These are phyloP conservation scores for Ramicandelaber brevisporus DNA, from an alignment of 192 early-diverging fungal genomes.

Conservation along the genomic window DNA sequence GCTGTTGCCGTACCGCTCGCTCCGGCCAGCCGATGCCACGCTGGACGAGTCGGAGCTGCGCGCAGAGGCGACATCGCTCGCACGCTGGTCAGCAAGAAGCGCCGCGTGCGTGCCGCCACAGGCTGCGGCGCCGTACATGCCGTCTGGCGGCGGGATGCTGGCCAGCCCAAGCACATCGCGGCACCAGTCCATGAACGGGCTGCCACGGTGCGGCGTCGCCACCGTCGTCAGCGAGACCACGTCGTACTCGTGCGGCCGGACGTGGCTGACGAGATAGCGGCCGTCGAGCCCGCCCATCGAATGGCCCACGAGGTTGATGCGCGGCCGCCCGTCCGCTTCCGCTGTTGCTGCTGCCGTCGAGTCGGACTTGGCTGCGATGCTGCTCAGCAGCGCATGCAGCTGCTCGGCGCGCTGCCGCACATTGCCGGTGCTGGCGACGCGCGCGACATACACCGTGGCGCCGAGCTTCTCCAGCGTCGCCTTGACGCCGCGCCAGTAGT, in stretches of 20 bases:
- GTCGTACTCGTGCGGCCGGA: slow-evolving; percentile 34
- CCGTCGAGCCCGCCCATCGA: slow-evolving; percentile 94
- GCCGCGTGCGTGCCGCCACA: slow-evolving; percentile 2
- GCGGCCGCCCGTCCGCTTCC: too few species aligned
- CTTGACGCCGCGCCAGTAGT: slow-evolving; percentile 63
- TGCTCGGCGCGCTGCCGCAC: slow-evolving; percentile 48
- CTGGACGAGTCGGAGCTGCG: slow-evolving; percentile 1
- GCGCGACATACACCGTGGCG: slow-evolving; percentile 51
- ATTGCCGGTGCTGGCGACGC: slow-evolving; percentile 46
- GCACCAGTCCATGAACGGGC: slow-evolving; percentile 85
- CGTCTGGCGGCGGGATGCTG: slow-evolving; percentile 15
- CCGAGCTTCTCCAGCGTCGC: slow-evolving; percentile 54
- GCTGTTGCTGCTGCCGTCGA: too few species aligned
- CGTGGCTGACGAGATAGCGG: slow-evolving; percentile 70
- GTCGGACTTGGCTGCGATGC: slow-evolving; percentile 9
- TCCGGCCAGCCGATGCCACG: slow-evolving; percentile 5
- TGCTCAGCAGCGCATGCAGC: slow-evolving; percentile 39
- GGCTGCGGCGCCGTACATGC: slow-evolving; percentile 4
- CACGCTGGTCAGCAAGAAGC: slow-evolving; percentile 9
- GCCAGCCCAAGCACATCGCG: slow-evolving; percentile 67
- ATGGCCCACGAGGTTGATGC: slow-evolving; percentile 73
- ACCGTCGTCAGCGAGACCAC: slow-evolving; percentile 71
- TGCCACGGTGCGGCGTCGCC: slow-evolving; percentile 82
- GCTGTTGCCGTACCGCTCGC: slow-evolving; percentile 5
- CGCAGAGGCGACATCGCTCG: slow-evolving; percentile 1